A percentile compares a stretch with the other conserved stretches of the same genome.
These are phyloP conservation scores for Fusarium armeniacum DNA, from an alignment of 2,329 filamentous ascomycete genomes.

Conservation along the genomic window DNA sequence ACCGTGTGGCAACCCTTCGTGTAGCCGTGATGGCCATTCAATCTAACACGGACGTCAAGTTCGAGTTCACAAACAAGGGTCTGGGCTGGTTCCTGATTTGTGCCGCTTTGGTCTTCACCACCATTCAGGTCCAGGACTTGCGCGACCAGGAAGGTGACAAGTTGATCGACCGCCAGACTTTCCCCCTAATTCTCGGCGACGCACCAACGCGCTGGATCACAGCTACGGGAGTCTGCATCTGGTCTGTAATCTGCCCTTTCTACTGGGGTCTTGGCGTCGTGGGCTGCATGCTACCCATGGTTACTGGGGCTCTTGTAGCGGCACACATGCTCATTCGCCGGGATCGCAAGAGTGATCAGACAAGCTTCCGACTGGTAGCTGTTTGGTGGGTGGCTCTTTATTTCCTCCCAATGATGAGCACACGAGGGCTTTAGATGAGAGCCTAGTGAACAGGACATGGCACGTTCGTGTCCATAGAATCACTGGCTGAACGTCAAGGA, in stretches of 20 bases:
- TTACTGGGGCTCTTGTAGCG: slow-evolving; percentile 17
- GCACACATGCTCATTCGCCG: slow-evolving; percentile 37
- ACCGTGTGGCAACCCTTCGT: slow-evolving; percentile 39
- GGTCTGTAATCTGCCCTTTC: slow-evolving; percentile 38
- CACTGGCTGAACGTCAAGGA: neutral
- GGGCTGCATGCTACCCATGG: slow-evolving; percentile 18
- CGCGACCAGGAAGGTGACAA: slow-evolving; percentile 47
- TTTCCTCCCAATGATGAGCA: slow-evolving; percentile 36
- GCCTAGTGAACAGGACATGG: neutral
- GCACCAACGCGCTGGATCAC: slow-evolving; percentile 41
- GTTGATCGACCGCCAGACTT: slow-evolving; percentile 43
- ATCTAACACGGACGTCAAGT: slow-evolving; percentile 1
- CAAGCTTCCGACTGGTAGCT: slow-evolving; percentile 38
- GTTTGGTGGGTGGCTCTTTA: slow-evolving; percentile 41
- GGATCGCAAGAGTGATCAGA: slow-evolving; percentile 25
- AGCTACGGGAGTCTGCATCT: slow-evolving; percentile 27
- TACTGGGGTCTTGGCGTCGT: slow-evolving; percentile 35
- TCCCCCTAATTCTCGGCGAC: slow-evolving; percentile 45
- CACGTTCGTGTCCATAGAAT: neutral
- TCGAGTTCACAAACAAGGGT: slow-evolving; percentile 36
- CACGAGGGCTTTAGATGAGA: slow-evolving; percentile 10
- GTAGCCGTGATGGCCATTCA: slow-evolving; percentile 30
- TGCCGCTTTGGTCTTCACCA: slow-evolving; percentile 45
- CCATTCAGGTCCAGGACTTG: slow-evolving; percentile 47
- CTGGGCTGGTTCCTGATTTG: slow-evolving; percentile 39